Base-by-base conservation (phyloP, 257 asterid species). In the Cinchona pubescens region DNA sequence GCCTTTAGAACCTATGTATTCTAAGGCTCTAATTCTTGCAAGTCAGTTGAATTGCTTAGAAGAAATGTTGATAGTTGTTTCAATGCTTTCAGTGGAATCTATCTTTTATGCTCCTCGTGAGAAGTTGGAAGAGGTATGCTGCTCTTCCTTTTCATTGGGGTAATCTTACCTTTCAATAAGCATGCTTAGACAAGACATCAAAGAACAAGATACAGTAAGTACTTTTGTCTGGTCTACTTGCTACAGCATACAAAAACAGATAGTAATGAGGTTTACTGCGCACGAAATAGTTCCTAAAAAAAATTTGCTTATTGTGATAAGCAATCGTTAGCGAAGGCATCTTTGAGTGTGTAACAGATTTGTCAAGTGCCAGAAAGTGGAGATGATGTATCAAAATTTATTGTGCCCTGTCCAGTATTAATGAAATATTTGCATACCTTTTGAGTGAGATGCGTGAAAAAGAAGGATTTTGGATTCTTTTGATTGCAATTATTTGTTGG, bases 71-170 rank as follows among this genome's bases (percentile, higher is more conserved):
- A 88, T 94, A 76, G 77, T 83, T 77, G 96, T 94, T 76, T 86
- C 98, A 34, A 82, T 94, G 97, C 98, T 94, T 76, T 92, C 97
- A 3, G 97, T 92, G 37, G 99, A 94, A 78, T 92, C 97, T 15
- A 87, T 94, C 60, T 91, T 89, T 86, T 90, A 94, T 80, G 89
- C 96, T 67, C 96, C 99, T 34, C 96, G 96, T 71, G 98, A 92
- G 67, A 94, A 92, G 87, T 79, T 89, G 86, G 99, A 90, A 85
- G 98, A 94, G 98, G 99, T 94, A 86, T 65, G 58, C 74, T 56
- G 75, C 27, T 74, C 53, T 61, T 59, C 19, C 37, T 27, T 62
- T 69, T 7, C 30, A 21, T 4, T 27, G 16, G 34, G 10, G 35
- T 49, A 37, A 27, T n/a, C 5, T 51, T 9, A 13, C 14, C 69